Base-by-base conservation (phyloP, 2,329 filamentous ascomycete genomes). In the Colletotrichum australisinense region DNA sequence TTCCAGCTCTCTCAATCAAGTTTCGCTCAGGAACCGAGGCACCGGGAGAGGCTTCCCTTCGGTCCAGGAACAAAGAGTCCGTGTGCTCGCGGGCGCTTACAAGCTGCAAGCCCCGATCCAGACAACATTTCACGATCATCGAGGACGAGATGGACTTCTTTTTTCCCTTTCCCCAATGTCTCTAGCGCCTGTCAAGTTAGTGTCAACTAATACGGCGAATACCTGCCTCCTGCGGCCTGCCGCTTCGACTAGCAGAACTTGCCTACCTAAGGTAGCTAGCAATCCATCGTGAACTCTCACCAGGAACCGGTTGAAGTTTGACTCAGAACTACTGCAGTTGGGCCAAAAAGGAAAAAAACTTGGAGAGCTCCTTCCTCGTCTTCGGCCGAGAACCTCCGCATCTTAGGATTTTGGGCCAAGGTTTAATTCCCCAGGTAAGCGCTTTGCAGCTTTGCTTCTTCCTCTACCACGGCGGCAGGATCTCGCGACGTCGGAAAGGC, bases 1-100 rank as follows among this genome's bases (percentile, higher is more conserved):
- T 3, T 26, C 22, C 8, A 30, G 8, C 28, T 5, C 22, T 24
- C 12, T 24, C 22, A 14, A n/a, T 28, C 26, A 35, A 30, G 24
- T n/a, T 38, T 28, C 16, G 59, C 14, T 38, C 60, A 62, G 59
- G 59, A 52, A 63, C 59, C 16, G 30, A 62, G 59, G 59, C 28
- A 52, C 59, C 16, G 30, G 42, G 59, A 32, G 59, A 63, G 38
- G 30, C 53, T 56, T 56, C 28, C 35, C 59, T 42, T 42, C 38
- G 12, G 12, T 11, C 14, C 30, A 63, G 56, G 52, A 59, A 69
- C 66, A 70, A 73, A 72, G 64, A 58, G 52, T 58, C 69, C 57
- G 69, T 62, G 63, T 42, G 12, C 16, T 49, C 16, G 16, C 42
- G 42, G 35, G 49, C 63, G 63, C 63, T 38, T 65, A 42, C 14